Evolutionary conservation across 495 filamentous ascomycete species (phyloP), one percentile per base, ranked within the genome.

Genomic region (Aspergillus kassunensis): DNA sequence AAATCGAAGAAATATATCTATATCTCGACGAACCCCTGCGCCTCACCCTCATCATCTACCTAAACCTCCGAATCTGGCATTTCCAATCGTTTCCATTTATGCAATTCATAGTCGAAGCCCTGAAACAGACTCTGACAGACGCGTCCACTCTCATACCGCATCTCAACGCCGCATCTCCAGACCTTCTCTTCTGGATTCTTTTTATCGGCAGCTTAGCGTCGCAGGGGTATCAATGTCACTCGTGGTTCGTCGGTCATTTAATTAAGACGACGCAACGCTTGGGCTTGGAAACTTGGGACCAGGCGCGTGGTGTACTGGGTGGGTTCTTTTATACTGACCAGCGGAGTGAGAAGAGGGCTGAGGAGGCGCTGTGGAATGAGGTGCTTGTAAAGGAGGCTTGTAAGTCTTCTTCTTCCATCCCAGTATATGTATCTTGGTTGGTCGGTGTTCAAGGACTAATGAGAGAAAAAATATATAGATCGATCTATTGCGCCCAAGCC

Each of bases 301-400:
- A 34, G 13, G 49, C 39, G 0, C 25, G 39, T n/a, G 27, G 2
- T 1, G 9, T 51, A 3, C 49, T 51, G 18, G 39, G 16, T 8
- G 37, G 27, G 9, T 51, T 44, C 18, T 51, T 51, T 18, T 51
- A 41, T 29, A 51, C 49, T 0, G 49, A 51, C 24, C 49, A 51
- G 39, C 37, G 25, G n/a, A 24, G 12, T 27, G 4, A 27, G 12
- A 15, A 35, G 37, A 24, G 12, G 25, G 16, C 6, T 9, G 49
- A 20, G 18, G 49, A 51, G 16, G 40, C 24, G 8, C 8, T 51
- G 25, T 51, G 49, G 49, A 15, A n/a, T 27, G 46, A 15, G 3
- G 34, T 37, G 31, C 3, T 15, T 34, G 31, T 34, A 34, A 34
- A 3, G 31, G 10, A 34, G 31, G 31, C 31, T 34, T n/a, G n/a